A percentile compares a stretch with the other conserved stretches of the same genome.
These are phyloP conservation scores for Kwoniella sp. DNA, from an alignment of 768 basidiomycete genomes.

Conservation along the genomic window DNA sequence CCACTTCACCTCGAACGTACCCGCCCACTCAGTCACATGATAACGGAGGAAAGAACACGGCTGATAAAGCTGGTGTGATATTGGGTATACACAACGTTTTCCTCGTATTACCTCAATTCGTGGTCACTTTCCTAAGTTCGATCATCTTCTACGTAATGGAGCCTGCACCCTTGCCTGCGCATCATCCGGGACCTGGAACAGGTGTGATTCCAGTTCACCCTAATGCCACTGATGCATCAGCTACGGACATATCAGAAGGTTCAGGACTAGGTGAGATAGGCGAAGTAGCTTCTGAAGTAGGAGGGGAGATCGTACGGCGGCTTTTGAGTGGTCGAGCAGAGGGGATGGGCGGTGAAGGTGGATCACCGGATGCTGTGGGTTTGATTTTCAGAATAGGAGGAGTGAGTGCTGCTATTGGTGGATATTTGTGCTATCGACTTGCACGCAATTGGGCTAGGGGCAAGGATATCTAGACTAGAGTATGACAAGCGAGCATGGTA, in stretches of 20 bases:
- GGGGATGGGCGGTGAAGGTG: conserved; percentile 45
- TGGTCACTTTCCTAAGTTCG: conserved; percentile 82
- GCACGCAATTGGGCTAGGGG: conserved; percentile 28
- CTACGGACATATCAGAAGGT: not conserved
- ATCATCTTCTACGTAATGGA: conserved; percentile 85
- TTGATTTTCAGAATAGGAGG: conserved; percentile 64
- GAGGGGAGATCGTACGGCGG: conserved; percentile 14
- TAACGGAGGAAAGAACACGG: conserved; percentile 47
- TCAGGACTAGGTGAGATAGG: conserved; percentile 45
- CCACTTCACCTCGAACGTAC: not conserved
- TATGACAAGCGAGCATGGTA: no score
- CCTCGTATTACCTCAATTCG: conserved; percentile 89
- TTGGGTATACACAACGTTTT: conserved; percentile 94
- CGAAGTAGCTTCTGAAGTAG: conserved; percentile 6
- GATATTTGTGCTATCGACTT: conserved; percentile 23
- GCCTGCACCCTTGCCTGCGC: conserved; percentile 57
- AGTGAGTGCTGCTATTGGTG: conserved; percentile 33
- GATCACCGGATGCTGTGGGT: conserved; percentile 68
- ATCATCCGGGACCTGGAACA: conserved; percentile 41
- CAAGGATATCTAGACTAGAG: conserved; percentile 19
- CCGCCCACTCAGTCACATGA: conserved; percentile 15
- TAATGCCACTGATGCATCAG: not conserved
- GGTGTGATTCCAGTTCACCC: conserved; percentile 56
- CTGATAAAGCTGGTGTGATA: conserved; percentile 85
- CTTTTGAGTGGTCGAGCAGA: conserved; percentile 36